Evolutionary conservation across 2,329 filamentous ascomycete species (phyloP).

Genomic region (Cadophora sp.): DNA sequence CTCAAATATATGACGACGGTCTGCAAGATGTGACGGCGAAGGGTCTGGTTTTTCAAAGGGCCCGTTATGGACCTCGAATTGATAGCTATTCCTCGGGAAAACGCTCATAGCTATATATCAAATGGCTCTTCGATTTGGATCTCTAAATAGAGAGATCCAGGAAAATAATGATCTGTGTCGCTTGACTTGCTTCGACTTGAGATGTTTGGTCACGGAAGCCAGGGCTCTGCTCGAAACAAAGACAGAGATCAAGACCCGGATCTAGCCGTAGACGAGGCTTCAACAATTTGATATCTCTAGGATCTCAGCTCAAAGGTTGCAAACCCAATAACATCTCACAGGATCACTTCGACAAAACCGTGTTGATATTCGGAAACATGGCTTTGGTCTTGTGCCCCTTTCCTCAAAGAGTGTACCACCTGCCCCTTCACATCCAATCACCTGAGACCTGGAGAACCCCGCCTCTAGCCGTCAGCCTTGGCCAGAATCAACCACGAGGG

Average conservation of each 20-base stretch:
- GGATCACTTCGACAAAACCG: background rate
- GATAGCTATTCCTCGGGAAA: no score
- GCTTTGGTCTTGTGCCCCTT: conserved; percentile 8
- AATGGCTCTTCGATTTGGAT: no score
- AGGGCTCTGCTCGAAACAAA: no score
- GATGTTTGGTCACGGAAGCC: no score
- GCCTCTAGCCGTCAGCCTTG: conserved; percentile 18
- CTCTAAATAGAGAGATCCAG: no score
- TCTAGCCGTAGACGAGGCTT: background rate
- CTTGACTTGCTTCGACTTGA: no score
- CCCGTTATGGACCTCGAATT: no score
- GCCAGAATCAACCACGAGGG: conserved; percentile 23
- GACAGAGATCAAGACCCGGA: background rate
- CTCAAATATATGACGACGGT: no score
- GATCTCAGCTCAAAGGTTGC: background rate
- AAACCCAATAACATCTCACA: background rate
- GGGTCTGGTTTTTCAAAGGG: no score
- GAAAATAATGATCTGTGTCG: no score
- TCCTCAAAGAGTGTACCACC: background rate
- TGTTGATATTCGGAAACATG: background rate
- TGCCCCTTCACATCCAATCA: conserved; percentile 2
- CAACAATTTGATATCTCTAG: background rate
- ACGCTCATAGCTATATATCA: no score
- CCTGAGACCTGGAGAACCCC: background rate
- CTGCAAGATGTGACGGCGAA: no score